Evolutionary conservation across 1,284 basidiomycete species (phyloP).

Genomic region (Naganishia albida): DNA sequence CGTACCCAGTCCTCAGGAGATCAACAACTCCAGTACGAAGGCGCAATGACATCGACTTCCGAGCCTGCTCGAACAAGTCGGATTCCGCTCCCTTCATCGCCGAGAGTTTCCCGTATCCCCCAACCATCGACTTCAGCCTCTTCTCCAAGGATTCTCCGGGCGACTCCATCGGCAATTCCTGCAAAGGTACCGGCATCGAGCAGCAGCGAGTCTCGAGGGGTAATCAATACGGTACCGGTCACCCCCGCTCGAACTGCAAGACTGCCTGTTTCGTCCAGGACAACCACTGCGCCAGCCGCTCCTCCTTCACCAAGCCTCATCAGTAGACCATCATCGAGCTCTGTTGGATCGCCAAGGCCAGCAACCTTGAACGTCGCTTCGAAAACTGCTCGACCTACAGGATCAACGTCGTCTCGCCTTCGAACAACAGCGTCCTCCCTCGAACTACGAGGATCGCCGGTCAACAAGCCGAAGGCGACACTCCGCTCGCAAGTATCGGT

Average conservation of each 20-base stretch:
- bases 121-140: background rate
- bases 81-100: conserved; percentile 11
- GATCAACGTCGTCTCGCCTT: background rate
- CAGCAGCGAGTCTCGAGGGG: background rate
- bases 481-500: background rate
- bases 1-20: too few species aligned
- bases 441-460: background rate
- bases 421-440: background rate
- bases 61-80: conserved; percentile 1
- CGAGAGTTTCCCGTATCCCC: conserved; percentile 4
- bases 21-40: too few species aligned
- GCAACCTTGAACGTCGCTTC: background rate
- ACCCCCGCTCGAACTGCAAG: background rate
- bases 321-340: background rate
- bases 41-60: background rate
- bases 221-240: background rate
- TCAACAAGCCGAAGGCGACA: background rate
- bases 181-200: too few species aligned
- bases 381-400: background rate
- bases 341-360: too few species aligned
- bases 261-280: background rate
- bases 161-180: background rate
- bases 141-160: background rate
- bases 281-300: background rate
- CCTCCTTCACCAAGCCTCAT: background rate